phyloP scores from a whole-genome alignment of 345 rosid species.

The Salix dunnii region DNA sequence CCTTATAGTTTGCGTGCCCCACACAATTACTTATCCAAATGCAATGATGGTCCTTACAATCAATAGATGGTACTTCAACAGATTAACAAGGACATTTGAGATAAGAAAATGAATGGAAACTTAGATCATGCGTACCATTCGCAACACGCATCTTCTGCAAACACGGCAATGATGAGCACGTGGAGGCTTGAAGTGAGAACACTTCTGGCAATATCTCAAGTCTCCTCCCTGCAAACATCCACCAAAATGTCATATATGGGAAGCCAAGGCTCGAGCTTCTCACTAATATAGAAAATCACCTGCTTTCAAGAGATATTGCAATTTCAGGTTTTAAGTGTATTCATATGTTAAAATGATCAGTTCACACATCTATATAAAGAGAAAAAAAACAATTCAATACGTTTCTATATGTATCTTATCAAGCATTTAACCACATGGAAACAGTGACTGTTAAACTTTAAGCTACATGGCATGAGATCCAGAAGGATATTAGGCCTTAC shows the following conservation, averaged over 20 bases:
- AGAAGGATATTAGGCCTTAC: not conserved
- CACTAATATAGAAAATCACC: not conserved
- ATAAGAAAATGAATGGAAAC: conserved; percentile 13
- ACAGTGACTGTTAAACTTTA: not conserved
- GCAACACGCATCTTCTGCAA: conserved; percentile 85
- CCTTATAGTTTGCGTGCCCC: conserved; percentile 90
- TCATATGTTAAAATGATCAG: not conserved
- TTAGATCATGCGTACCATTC: conserved; percentile 61
- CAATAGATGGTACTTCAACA: conserved; percentile 40
- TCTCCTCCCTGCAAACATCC: conserved; percentile 76
- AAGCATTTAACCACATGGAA: not conserved
- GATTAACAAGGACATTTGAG: conserved; percentile 23
- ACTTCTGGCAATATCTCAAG: conserved; percentile 88
- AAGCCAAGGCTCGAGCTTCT: not conserved
- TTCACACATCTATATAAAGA: not conserved
- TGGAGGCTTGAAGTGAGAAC: conserved; percentile 80
- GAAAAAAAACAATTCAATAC: not conserved
- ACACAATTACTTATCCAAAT: conserved; percentile 95
- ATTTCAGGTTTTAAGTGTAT: not conserved
- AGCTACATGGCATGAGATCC: not conserved
- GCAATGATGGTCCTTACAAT: conserved; percentile 90
- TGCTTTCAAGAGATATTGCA: not conserved
- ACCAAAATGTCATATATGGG: conserved; percentile 4
- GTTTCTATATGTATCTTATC: not conserved
- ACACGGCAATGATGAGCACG: conserved; percentile 95